Conservation (phyloP, 208 protist genomes). For the Crithidia thermophila region DNA sequence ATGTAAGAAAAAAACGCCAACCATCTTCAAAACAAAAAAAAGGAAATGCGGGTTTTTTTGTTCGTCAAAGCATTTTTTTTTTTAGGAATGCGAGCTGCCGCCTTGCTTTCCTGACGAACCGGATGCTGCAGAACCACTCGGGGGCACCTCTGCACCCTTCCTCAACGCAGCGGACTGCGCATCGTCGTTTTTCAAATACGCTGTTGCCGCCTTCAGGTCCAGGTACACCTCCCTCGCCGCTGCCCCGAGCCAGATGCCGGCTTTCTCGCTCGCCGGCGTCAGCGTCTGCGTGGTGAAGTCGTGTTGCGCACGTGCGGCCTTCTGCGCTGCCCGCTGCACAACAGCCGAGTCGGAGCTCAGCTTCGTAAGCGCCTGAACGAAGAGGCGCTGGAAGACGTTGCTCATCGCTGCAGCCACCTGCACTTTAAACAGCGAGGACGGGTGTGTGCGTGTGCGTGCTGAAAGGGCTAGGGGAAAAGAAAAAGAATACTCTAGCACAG, state of each 20-base stretch:
- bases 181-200: background rate
- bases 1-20: too few species aligned
- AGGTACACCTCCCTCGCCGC: constrained; percentile 51
- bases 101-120: too few species aligned
- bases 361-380: constrained; percentile 21
- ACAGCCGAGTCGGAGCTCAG: constrained; percentile 40
- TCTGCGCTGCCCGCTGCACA: constrained; percentile 51
- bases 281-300: constrained; percentile 16
- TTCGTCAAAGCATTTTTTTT: too few species aligned
- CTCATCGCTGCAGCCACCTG: constrained; percentile 5
- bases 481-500: too few species aligned
- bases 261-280: constrained; percentile 32
- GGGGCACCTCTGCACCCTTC: too few species aligned
- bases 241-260: constrained; percentile 57
- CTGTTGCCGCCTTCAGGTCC: constrained; percentile 38
- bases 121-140: too few species aligned
- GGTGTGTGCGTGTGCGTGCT: too few species aligned
- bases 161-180: background rate
- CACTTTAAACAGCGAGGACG: too few species aligned
- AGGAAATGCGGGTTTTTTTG: background rate
- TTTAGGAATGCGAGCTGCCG: too few species aligned
- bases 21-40: background rate
- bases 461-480: too few species aligned
- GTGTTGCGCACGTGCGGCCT: constrained; percentile 47
- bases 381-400: constrained; percentile 5